A percentile compares a stretch with the other conserved stretches of the same genome.
Evolutionary conservation across 2,329 filamentous ascomycete genomes (phyloP).

Genomic region (Neospermospora avenae): DNA sequence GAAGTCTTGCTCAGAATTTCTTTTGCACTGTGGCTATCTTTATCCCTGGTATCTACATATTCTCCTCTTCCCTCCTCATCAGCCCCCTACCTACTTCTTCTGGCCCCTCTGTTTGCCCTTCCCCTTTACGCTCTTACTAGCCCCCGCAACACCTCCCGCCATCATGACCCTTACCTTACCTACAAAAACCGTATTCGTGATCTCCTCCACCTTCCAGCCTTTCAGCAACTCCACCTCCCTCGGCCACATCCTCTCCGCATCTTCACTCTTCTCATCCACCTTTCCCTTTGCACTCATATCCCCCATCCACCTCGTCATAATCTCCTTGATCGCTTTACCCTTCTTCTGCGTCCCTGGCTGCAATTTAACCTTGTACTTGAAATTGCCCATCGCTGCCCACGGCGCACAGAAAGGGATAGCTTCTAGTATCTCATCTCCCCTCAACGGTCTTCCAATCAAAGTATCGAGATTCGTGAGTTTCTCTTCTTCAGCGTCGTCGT

Average conservation of each 20-base stretch:
- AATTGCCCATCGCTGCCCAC: conserved; percentile 60
- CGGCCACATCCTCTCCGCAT: conserved; percentile 77
- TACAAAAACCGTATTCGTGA: conserved; percentile 77
- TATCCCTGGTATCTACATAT: neutral
- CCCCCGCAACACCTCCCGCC: conserved; percentile 48
- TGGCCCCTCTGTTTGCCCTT: conserved; percentile 17
- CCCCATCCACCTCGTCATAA: conserved; percentile 75
- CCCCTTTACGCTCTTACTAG: conserved; percentile 32
- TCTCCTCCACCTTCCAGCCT: conserved; percentile 75
- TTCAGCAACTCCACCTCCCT: conserved; percentile 82
- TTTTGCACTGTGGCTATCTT: too few species aligned
- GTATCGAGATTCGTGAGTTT: conserved; percentile 58
- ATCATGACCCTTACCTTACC: conserved; percentile 78
- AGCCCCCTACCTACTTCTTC: neutral
- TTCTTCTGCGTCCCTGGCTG: conserved; percentile 90
- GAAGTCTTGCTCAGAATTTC: too few species aligned
- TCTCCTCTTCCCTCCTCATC: too few species aligned
- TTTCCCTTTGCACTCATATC: conserved; percentile 54
- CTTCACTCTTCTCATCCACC: conserved; percentile 57
- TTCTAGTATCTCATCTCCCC: conserved; percentile 79
- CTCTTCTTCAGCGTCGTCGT: conserved; percentile 57
- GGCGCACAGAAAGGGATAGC: conserved; percentile 62
- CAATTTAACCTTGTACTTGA: conserved; percentile 93
- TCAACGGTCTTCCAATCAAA: conserved; percentile 73
- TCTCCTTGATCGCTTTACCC: conserved; percentile 89